Evolutionary conservation across 2,329 filamentous ascomycete genomes (phyloP), one percentile per base, ranked within the genome.

Genomic region (Penicillium sp.): DNA sequence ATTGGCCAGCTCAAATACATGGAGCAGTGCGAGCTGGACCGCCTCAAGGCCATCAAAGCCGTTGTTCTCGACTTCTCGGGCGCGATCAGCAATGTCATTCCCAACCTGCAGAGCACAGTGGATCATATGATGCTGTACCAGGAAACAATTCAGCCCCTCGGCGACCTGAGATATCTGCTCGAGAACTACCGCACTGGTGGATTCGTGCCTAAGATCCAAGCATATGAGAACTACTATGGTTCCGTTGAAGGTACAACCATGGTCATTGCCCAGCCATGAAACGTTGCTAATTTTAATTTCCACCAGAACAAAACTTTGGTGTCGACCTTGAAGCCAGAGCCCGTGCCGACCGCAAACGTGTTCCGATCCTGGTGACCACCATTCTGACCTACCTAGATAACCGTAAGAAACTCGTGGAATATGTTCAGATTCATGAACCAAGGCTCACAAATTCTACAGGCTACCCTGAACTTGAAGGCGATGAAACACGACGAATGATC

Each of bases 101-200:
- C 94, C 19, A 95, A 90, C 70, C 79, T 99, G 60, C 94, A 97
- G 76, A 93, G 93, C 58, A 92, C 92, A 0, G 92, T 99, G 25
- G 94, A 99, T 78, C 92, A 95, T 72, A 97, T 99, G 92, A 92
- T 99, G 87, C 83, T 99, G 46, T 99, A 95, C 78, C 94, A 99
- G 75, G 94, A 99, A 80, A 97, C 94, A 0, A 90, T 99, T n/a
- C 94, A 97, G 75, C 94, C 94, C 6, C 74, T 87, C 47, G 90
- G 91, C 39, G 94, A 99, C 75, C 79, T 99, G 65, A 85, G 94
- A 62, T 99, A 97, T 74, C 83, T 99, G 59, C 82, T 99, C 45
- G 94, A 99, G 78, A 99, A 93, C 72, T 99, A 99, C 77, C 88
- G 92, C 61, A 99, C 94, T 7, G 94, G 94, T 61, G 90, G 88